These are phyloP conservation scores for Pulveroboletus sp. DNA, from an alignment of 768 basidiomycete genomes.

Conservation along the genomic window DNA sequence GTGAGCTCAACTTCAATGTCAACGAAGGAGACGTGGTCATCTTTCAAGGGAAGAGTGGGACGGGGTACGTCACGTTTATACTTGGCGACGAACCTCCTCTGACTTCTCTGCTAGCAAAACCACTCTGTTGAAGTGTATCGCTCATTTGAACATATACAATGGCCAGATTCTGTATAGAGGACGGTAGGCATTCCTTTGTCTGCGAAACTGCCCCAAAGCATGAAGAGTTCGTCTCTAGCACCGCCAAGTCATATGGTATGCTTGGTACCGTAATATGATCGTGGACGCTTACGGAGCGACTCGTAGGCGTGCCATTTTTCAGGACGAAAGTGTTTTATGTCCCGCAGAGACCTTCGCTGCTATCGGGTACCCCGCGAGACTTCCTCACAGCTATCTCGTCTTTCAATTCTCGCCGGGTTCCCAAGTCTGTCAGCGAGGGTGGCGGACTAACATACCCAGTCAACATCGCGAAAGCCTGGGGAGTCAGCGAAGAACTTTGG, in stretches of 20 bases:
- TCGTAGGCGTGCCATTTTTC: constrained; percentile 66
- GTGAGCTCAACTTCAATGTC: constrained; percentile 56
- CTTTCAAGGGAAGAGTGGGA: constrained; percentile 76
- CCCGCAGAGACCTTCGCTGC: constrained; percentile 83
- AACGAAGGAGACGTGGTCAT: constrained; percentile 72
- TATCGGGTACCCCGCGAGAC: constrained; percentile 73
- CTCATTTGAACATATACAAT: constrained; percentile 69
- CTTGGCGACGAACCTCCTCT: not conserved
- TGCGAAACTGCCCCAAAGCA: not conserved
- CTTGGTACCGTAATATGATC: constrained; percentile 1
- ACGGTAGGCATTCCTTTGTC: constrained; percentile 40
- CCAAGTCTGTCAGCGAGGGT: constrained; percentile 19
- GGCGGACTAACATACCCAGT: constrained; percentile 37
- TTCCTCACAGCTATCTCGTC: constrained; percentile 56
- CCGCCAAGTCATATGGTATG: constrained; percentile 47
- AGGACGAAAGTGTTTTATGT: constrained; percentile 81
- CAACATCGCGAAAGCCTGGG: constrained; percentile 60
- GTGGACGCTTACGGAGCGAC: not conserved
- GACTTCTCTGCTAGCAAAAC: constrained; percentile 43
- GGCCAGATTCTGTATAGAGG: constrained; percentile 64
- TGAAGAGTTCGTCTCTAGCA: constrained; percentile 29
- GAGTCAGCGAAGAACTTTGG: constrained; percentile 66
- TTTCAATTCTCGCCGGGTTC: constrained; percentile 42
- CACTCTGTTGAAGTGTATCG: constrained; percentile 79
- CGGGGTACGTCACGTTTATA: constrained; percentile 43